Conservation (phyloP, 495 filamentous ascomycete genomes). For the Aspergillus diversus region DNA sequence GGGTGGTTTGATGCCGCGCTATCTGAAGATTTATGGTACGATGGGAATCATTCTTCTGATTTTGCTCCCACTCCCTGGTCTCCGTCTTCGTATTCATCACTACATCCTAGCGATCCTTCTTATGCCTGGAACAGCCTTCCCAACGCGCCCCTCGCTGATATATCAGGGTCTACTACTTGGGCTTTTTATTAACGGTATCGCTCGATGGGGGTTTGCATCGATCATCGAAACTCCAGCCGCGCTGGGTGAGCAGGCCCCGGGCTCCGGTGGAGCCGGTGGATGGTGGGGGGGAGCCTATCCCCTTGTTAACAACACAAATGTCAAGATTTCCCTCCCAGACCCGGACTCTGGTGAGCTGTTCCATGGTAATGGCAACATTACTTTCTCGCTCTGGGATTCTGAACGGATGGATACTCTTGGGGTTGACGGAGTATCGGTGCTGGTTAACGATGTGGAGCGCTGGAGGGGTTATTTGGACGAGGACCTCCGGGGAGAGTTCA, state of each 20-base stretch:
- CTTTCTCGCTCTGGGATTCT: slow-evolving; percentile 57
- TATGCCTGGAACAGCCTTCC: slow-evolving; percentile 80
- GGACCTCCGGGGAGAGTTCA: slow-evolving; percentile 46
- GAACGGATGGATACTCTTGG: slow-evolving; percentile 61
- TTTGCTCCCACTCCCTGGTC: slow-evolving; percentile 72
- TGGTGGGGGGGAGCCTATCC: slow-evolving; percentile 74
- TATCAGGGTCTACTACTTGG: slow-evolving; percentile 90
- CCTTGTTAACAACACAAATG: slow-evolving; percentile 50
- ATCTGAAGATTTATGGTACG: slow-evolving; percentile 74
- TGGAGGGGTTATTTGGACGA: slow-evolving; percentile 65
- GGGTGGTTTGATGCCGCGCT: slow-evolving; percentile 68
- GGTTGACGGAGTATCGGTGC: slow-evolving; percentile 82
- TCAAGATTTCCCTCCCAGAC: slow-evolving; percentile 56
- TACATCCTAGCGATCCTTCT: slow-evolving; percentile 88
- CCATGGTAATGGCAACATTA: slow-evolving; percentile 55
- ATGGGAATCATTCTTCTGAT: slow-evolving; percentile 60
- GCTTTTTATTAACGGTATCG: slow-evolving; percentile 89
- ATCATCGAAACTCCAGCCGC: slow-evolving; percentile 82
- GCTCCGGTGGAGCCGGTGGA: slow-evolving; percentile 40
- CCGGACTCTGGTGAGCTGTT: slow-evolving; percentile 26
- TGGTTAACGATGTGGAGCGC: slow-evolving; percentile 94
- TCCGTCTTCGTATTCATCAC: slow-evolving; percentile 91
- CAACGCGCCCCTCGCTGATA: slow-evolving; percentile 75
- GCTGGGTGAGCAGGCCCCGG: slow-evolving; percentile 51
- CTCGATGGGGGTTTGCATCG: slow-evolving; percentile 90